Percentiles rank a stretch among this genome's conserved stretches.
These are phyloP conservation scores for Mycothermus thermophilus DNA, from an alignment of 495 filamentous ascomycete species.

Conservation along the genomic window DNA sequence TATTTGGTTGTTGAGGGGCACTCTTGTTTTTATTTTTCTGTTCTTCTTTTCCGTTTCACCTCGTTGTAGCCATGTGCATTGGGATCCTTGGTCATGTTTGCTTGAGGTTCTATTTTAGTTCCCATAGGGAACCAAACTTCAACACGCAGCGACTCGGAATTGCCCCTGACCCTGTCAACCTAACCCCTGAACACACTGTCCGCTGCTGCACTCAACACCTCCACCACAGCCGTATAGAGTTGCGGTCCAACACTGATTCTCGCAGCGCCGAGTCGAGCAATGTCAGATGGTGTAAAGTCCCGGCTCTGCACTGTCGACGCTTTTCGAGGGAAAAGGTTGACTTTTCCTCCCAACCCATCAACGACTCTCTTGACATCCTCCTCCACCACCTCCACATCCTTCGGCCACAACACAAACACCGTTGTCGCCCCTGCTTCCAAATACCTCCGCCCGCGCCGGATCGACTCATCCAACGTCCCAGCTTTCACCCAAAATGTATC, in stretches of 20 bases:
- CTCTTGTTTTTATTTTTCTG: no score
- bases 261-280: constrained; percentile 27
- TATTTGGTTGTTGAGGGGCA: no score
- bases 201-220: constrained; percentile 4
- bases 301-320: constrained; percentile 11
- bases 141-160: no score
- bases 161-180: no score
- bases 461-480: constrained; percentile 26
- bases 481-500: constrained; percentile 27
- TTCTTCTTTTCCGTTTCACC: no score
- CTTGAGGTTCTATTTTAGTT: no score
- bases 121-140: no score
- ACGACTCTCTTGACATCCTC: constrained; percentile 27
- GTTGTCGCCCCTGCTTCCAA: constrained; percentile 35
- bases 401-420: constrained; percentile 30
- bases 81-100: no score
- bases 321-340: constrained; percentile 18
- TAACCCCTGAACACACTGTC: constrained; percentile 3
- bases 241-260: constrained; percentile 32
- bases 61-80: no score
- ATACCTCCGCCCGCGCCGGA: constrained; percentile 30
- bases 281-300: constrained; percentile 17
- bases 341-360: constrained; percentile 14
- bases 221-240: constrained; percentile 6
- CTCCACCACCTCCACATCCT: constrained; percentile 13